Conservation (phyloP, 1,284 basidiomycete genomes). For the Papiliotrema laurentii region DNA sequence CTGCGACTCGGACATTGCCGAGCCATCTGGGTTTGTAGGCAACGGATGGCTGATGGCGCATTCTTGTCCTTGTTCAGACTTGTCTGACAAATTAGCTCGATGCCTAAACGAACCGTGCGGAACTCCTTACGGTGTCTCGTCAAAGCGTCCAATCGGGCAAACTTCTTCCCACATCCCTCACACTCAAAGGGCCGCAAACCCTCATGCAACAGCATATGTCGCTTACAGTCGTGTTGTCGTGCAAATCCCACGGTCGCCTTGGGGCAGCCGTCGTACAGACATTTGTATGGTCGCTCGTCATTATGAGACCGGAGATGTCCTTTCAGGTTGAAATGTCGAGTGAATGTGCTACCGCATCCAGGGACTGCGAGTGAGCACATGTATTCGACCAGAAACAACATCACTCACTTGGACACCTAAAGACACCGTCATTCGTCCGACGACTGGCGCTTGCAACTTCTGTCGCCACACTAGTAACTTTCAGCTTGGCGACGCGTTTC, state of each 20-base stretch:
- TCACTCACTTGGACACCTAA: conserved; percentile 65
- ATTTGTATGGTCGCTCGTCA: conserved; percentile 88
- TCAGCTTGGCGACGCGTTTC: conserved; percentile 72
- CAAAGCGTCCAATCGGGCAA: conserved; percentile 86
- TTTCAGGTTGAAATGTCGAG: conserved; percentile 58
- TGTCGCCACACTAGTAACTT: conserved; percentile 91
- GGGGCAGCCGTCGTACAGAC: conserved; percentile 86
- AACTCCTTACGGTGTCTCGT: conserved; percentile 65
- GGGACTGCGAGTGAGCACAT: conserved; percentile 55
- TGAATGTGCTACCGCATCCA: conserved; percentile 92
- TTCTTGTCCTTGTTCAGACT: conserved; percentile 48
- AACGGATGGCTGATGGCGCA: conserved; percentile 46
- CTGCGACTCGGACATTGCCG: conserved; percentile 44
- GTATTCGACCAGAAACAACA: neutral
- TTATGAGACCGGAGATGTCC: conserved; percentile 95
- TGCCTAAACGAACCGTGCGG: too few species aligned
- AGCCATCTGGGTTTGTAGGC: conserved; percentile 46
- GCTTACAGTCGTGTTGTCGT: conserved; percentile 94
- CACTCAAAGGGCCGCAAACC: conserved; percentile 82
- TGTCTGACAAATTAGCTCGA: conserved; percentile 25
- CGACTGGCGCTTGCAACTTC: conserved; percentile 85
- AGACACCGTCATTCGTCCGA: conserved; percentile 82
- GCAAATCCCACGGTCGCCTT: conserved; percentile 72
- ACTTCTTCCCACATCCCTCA: conserved; percentile 87
- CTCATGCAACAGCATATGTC: conserved; percentile 79